Conservation (phyloP, 495 filamentous ascomycete genomes). For the Neurospora sp. region DNA sequence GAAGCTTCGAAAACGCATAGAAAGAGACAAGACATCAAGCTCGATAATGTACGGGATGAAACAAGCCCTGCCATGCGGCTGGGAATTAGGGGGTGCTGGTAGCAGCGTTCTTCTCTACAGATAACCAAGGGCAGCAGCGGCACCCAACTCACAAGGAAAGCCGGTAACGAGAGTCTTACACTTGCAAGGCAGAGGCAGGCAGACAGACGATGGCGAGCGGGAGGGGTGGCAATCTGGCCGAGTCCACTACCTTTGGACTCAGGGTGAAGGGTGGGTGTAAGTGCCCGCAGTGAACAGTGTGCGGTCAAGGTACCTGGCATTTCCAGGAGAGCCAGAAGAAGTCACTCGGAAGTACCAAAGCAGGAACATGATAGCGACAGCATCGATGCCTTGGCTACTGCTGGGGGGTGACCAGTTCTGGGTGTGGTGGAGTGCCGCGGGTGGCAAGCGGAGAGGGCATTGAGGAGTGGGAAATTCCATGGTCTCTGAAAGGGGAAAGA, state of each 20-base stretch:
- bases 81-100: slow-evolving; percentile 25
- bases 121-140: slow-evolving; percentile 9
- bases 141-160: slow-evolving; percentile 9
- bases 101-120: not conserved
- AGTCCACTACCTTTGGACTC: not conserved
- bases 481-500: slow-evolving; percentile 25
- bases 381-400: not conserved
- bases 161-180: slow-evolving; percentile 5
- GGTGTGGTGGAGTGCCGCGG: slow-evolving; percentile 13
- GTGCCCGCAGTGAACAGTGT: slow-evolving; percentile 12
- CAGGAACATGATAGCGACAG: slow-evolving; percentile 11
- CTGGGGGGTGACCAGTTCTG: not conserved
- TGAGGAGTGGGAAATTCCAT: slow-evolving; percentile 13
- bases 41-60: slow-evolving; percentile 34
- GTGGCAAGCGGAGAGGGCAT: slow-evolving; percentile 14
- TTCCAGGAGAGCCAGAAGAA: slow-evolving; percentile 1
- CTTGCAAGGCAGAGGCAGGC: slow-evolving; percentile 4
- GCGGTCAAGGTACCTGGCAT: slow-evolving; percentile 6
- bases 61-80: slow-evolving; percentile 38
- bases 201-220: slow-evolving; percentile 1
- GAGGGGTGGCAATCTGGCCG: not conserved
- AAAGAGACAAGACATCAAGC: slow-evolving; percentile 35
- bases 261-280: slow-evolving; percentile 3
- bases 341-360: slow-evolving; percentile 15
- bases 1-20: slow-evolving; percentile 33